Evolutionary conservation across 768 basidiomycete genomes (phyloP).

Genomic region (Tubosaeta sp.): DNA sequence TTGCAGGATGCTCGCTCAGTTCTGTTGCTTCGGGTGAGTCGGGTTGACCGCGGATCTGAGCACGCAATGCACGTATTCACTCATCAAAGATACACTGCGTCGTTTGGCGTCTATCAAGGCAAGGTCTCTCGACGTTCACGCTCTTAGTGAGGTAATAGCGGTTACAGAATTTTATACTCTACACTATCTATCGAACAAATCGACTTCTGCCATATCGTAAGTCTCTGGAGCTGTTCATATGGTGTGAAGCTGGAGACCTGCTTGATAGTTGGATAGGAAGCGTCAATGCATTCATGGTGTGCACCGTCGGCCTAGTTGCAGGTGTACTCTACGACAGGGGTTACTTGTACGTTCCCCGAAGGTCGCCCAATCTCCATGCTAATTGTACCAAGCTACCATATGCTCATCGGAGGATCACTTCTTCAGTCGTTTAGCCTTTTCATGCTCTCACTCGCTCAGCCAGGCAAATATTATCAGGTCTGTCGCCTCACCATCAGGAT

Average conservation of each 20-base stretch:
- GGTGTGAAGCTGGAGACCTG: not conserved
- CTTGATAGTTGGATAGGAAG: slow-evolving; percentile 43
- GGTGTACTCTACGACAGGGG: slow-evolving; percentile 51
- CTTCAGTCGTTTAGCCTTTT: slow-evolving; percentile 40
- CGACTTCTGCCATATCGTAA: slow-evolving; percentile 36
- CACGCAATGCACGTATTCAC: not conserved
- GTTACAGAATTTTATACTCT: slow-evolving; percentile 36
- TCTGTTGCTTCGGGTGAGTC: slow-evolving; percentile 35
- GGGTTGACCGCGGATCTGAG: not conserved
- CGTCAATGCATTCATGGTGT: slow-evolving; percentile 38
- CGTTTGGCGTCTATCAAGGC: slow-evolving; percentile 43
- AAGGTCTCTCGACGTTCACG: not conserved
- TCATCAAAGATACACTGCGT: slow-evolving; percentile 27
- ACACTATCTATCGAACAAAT: slow-evolving; percentile 31
- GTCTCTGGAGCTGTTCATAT: slow-evolving; percentile 6
- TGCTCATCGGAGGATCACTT: slow-evolving; percentile 43
- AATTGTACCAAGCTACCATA: slow-evolving; percentile 32
- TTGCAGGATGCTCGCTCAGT: slow-evolving; percentile 28
- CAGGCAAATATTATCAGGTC: slow-evolving; percentile 42
- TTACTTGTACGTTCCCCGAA: slow-evolving; percentile 36
- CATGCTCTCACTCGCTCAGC: slow-evolving; percentile 43
- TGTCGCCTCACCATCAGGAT: slow-evolving; percentile 3
- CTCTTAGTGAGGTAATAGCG: not conserved
- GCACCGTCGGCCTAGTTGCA: slow-evolving; percentile 36
- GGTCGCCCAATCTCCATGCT: not conserved